Evolutionary conservation across 2,329 filamentous ascomycete species (phyloP).

Genomic region (Coniochaeta sp.): DNA sequence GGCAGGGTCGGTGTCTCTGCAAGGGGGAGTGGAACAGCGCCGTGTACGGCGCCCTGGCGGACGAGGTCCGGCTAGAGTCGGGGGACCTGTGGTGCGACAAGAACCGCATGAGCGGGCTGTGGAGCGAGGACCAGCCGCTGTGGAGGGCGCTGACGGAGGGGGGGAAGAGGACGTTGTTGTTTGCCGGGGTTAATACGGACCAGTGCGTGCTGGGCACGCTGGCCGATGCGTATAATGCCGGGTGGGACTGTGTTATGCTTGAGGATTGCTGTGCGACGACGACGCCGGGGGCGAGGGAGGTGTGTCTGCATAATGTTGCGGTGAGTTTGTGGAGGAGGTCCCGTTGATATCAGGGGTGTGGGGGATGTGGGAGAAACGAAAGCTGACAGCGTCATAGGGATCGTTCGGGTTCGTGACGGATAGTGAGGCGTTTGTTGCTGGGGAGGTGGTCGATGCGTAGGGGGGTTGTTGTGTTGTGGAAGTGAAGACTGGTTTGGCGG

Average conservation of each 20-base stretch:
- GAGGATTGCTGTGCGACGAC: conserved; percentile 47
- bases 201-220: conserved; percentile 52
- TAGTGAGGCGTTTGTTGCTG: neutral
- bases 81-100: conserved; percentile 32
- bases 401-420: neutral
- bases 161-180: conserved; percentile 41
- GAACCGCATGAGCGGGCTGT: conserved; percentile 51
- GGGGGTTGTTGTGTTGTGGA: neutral
- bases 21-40: conserved; percentile 6
- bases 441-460: neutral
- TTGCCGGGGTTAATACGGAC: conserved; percentile 54
- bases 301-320: conserved; percentile 25
- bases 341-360: too few species aligned
- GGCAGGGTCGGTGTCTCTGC: conserved; percentile 33
- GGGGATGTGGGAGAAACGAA: neutral
- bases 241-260: conserved; percentile 48
- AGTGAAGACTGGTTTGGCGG: neutral
- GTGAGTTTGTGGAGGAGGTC: too few species aligned
- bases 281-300: conserved; percentile 28
- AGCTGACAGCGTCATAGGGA: neutral
- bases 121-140: conserved; percentile 34
- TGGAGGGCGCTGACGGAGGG: conserved; percentile 28
- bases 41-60: neutral
- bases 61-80: neutral
- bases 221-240: conserved; percentile 45